Percentiles rank a stretch among this genome's conserved stretches.
Conservation (phyloP, 768 basidiomycete genomes). For the Lyophyllum atratum region DNA sequence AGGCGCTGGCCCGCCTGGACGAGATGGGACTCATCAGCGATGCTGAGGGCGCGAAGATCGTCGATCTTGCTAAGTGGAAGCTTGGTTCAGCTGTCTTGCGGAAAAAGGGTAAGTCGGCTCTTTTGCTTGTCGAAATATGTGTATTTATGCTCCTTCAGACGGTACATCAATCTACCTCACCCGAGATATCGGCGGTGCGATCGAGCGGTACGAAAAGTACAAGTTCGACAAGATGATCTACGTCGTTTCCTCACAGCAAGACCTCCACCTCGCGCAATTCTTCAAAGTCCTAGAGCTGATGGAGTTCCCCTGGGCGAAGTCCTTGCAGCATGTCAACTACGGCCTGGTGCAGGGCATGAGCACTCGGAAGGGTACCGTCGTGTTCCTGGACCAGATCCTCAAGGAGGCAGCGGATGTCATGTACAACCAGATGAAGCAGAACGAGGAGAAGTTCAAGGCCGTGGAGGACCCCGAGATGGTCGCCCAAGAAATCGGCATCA, state of each 20-base stretch:
- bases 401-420: conserved; percentile 85
- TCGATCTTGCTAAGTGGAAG: conserved; percentile 89
- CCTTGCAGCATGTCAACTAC: conserved; percentile 87
- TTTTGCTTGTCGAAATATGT: not conserved
- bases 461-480: conserved; percentile 86
- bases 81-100: conserved; percentile 88
- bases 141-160: conserved; percentile 44
- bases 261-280: conserved; percentile 86
- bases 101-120: conserved; percentile 64
- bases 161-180: conserved; percentile 94
- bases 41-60: conserved; percentile 78
- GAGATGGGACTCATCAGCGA: conserved; percentile 77
- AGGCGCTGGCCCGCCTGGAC: conserved; percentile 66
- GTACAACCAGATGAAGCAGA: conserved; percentile 96
- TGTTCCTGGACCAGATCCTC: conserved; percentile 93
- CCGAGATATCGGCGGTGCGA: conserved; percentile 92
- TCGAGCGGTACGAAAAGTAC: conserved; percentile 91
- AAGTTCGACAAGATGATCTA: conserved; percentile 90
- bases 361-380: conserved; percentile 89
- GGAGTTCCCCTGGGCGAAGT: conserved; percentile 84
- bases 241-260: conserved; percentile 86
- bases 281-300: conserved; percentile 93
- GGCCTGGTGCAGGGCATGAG: conserved; percentile 95
- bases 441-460: conserved; percentile 88
- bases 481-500: conserved; percentile 85